These are phyloP conservation scores for Saccharomyces kudriavzevii DNA, from an alignment of 805 yeast genomes.

Conservation along the genomic window DNA sequence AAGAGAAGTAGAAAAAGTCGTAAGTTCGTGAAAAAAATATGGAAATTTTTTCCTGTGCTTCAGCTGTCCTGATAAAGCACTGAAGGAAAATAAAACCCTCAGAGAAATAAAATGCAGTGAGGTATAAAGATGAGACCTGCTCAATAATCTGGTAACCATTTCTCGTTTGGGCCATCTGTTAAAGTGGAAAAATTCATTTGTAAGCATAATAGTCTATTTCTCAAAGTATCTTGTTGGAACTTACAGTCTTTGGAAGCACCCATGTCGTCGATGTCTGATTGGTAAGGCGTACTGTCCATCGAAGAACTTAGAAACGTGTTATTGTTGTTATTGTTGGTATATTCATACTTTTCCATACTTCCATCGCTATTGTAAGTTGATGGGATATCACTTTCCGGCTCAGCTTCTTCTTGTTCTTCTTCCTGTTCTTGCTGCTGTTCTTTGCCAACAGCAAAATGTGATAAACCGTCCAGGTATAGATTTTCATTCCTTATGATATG, in stretches of 20 bases:
- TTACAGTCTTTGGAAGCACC: not conserved
- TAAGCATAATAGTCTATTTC: not conserved
- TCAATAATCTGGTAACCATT: slow-evolving; percentile 1
- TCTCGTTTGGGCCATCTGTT: not conserved
- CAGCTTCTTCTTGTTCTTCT: slow-evolving; percentile 4
- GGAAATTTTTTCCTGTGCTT: not conserved
- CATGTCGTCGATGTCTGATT: slow-evolving; percentile 9
- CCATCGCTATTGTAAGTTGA: slow-evolving; percentile 2
- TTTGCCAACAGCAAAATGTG: not conserved
- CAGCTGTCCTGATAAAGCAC: not conserved
- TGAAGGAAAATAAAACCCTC: not conserved
- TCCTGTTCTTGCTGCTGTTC: not conserved
- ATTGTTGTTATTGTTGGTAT: not conserved
- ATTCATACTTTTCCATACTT: slow-evolving; percentile 1
- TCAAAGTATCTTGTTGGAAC: not conserved
- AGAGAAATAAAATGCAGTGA: not conserved
- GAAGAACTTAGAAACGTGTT: slow-evolving; percentile 1
- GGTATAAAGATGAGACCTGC: not conserved
- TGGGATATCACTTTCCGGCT: slow-evolving; percentile 6
- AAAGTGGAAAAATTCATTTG: slow-evolving; percentile 1
- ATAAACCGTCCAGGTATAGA: not conserved
- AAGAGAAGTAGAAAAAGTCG: not conserved
- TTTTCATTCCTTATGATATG: slow-evolving; percentile 15
- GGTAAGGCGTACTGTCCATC: slow-evolving; percentile 9
- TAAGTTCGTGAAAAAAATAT: not conserved